Base-by-base conservation (phyloP, 495 filamentous ascomycete genomes). In the Saxophila tyrrhenica region DNA sequence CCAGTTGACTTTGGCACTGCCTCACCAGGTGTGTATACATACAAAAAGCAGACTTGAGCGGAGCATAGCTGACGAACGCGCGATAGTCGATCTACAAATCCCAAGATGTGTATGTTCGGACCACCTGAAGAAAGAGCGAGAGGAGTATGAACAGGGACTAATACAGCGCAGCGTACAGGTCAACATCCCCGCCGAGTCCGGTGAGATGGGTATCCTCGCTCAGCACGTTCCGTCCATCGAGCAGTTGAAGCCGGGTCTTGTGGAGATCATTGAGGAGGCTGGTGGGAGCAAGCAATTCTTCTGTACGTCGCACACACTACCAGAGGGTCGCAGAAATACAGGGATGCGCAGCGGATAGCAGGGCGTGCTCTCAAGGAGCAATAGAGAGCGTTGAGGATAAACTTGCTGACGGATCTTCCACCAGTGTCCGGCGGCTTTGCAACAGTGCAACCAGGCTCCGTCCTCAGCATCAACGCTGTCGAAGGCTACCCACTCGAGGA, bases 191-290 rank as follows among this genome's bases (percentile, higher is more conserved):
- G 91, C 92, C 68, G 92, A 94, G 74, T 90, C 90, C 50, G 92
- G 92, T 65, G 94, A 96, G 65, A 99, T 99, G 92, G 92, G 92
- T 84, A 80, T 99, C 60, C 85, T 99, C 63, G 92, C 92, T 70
- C 89, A 91, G 77, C 92, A 99, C 81, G 94, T 99, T 61, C 91
- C 92, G 44, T 90, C 92, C 48, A 95, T 99, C 65, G 92, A 99
- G 79, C 92, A 99, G 78, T 79, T 99, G 69, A 94, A 90, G 79
- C 89, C 92, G 48, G 92, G 92, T 63, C 73, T 97, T 57, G 79
- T 99, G 60, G 92, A 97, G 75, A 76, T 99, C 62, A 82, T 97
- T 63, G 92, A 97, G 78, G 92, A 99, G 80, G 79, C 75, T 64
- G 76, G 82, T 62, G 85, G 87, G 67, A 94, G 71, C 86, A 96